Evolutionary conservation across 768 basidiomycete species (phyloP).

Genomic region (Asterophora lycoperdoides): DNA sequence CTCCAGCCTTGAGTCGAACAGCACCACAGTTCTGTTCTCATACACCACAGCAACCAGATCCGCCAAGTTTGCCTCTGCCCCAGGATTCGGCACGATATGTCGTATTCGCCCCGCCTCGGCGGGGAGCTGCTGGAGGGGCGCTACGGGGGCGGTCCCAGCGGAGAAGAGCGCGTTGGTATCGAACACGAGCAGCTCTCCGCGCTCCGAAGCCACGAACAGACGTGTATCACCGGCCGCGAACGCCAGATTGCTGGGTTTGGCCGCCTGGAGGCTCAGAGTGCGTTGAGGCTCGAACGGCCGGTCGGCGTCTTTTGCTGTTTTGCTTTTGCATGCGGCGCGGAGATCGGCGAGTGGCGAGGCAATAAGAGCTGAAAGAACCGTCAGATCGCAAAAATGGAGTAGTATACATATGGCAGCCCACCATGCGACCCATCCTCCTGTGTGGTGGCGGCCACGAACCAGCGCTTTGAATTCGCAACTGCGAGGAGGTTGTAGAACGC

Average conservation of each 20-base stretch:
- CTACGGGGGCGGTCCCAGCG: slow-evolving; percentile 35
- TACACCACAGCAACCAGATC: slow-evolving; percentile 58
- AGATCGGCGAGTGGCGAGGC: slow-evolving; percentile 59
- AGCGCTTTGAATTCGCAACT: slow-evolving; percentile 55
- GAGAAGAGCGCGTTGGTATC: slow-evolving; percentile 52
- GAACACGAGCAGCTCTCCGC: slow-evolving; percentile 58
- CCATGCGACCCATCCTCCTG: slow-evolving; percentile 34
- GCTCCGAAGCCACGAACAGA: slow-evolving; percentile 49
- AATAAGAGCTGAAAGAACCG: slow-evolving; percentile 44
- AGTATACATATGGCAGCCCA: too few relatives aligned
- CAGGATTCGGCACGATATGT: slow-evolving; percentile 65
- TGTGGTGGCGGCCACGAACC: slow-evolving; percentile 61
- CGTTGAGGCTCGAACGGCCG: slow-evolving; percentile 49
- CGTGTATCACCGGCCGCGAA: slow-evolving; percentile 60
- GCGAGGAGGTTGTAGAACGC: slow-evolving; percentile 49
- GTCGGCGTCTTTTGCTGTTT: slow-evolving; percentile 36
- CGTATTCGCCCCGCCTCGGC: slow-evolving; percentile 41
- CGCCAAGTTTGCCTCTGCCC: slow-evolving; percentile 43
- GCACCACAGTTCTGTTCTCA: slow-evolving; percentile 46
- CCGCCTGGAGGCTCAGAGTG: slow-evolving; percentile 37
- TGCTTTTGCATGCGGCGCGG: slow-evolving; percentile 48
- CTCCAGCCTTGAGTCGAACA: slow-evolving; percentile 55
- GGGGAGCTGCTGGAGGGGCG: slow-evolving; percentile 48
- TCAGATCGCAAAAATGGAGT: too few relatives aligned
- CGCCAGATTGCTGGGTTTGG: slow-evolving; percentile 48